Base-by-base conservation (phyloP, 768 basidiomycete genomes). In the Rhizopogon salebrosus region DNA sequence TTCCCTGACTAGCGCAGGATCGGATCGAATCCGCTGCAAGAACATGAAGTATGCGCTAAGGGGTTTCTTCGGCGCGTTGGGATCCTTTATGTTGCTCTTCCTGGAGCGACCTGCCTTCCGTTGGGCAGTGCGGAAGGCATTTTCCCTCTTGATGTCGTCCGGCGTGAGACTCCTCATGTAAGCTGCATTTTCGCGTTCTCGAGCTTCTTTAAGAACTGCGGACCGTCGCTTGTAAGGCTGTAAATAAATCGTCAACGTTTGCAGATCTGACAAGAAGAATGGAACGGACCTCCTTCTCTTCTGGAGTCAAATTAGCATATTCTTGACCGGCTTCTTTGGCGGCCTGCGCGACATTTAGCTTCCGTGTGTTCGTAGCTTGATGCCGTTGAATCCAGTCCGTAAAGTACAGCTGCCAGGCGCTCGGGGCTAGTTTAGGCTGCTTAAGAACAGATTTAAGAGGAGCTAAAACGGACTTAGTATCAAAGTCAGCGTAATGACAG, bases 361-460 rank as follows among this genome's bases (percentile, higher is more conserved):
- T 95, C 62, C 90, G 79, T 38, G 80, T 82, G 54, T 84, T 87
- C 22, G 82, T 79, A 54, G 84, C 83, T 70, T 91, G 89, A 66
- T 90, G 87, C 62, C 82, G 80, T 67, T 92, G 88, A 57, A 97
- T 93, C 84, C 90, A 94, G 65, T 95, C 92, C 22, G 92, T 92
- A 67, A 97, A 95, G 71, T 92, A 97, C 40, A 97, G 79, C 69
- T 97, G 94, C 94, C 94, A 97, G 51, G 93, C 91, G 3, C 92
- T 94, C 4, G 90, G 92, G 6, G 94, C 91, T 61, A 93, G 79
- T 73, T 94, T 93, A 43, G 93, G 93, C 18, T 90, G 92, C 39
- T 85, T 84, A 53, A 97, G 75, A 10, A 83, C 70, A 37, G 93
- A 93, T 70, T 88, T 93, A 51, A 81, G 72, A 41, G 80, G 81